Conservation (phyloP, 768 basidiomycete species). For the Leccinum variicolor region DNA sequence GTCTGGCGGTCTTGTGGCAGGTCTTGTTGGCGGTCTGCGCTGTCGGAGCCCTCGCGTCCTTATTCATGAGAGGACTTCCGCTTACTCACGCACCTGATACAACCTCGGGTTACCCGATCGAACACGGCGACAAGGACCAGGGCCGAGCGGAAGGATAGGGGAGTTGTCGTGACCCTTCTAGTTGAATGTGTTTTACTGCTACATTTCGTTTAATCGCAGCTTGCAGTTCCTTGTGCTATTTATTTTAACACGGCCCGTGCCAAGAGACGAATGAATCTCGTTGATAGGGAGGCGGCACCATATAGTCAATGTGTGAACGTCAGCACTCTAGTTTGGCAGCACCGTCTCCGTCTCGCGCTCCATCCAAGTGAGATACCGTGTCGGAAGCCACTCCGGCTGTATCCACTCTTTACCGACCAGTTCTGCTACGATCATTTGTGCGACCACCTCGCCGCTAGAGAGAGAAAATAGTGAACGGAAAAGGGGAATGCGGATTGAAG, state of each 20-base stretch:
- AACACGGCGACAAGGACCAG: neutral
- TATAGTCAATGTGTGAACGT: neutral
- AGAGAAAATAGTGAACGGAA: neutral
- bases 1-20: constrained; percentile 41
- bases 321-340: neutral
- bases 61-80: constrained; percentile 16
- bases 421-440: constrained; percentile 54
- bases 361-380: constrained; percentile 44
- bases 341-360: neutral
- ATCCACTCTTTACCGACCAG: constrained; percentile 44
- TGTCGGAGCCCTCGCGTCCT: constrained; percentile 10
- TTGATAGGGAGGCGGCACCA: neutral
- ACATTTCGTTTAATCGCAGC: neutral
- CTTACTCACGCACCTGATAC: neutral
- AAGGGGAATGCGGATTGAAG: neutral
- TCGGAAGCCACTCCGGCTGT: constrained; percentile 61
- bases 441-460: constrained; percentile 58
- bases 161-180: too few species aligned
- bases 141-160: neutral
- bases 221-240: neutral
- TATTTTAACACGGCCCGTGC: neutral
- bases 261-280: neutral
- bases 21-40: constrained; percentile 38
- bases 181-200: neutral
- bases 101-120: constrained; percentile 5